Conservation (phyloP, 1,139 yeast genomes). For the Blastobotrys persicus region DNA sequence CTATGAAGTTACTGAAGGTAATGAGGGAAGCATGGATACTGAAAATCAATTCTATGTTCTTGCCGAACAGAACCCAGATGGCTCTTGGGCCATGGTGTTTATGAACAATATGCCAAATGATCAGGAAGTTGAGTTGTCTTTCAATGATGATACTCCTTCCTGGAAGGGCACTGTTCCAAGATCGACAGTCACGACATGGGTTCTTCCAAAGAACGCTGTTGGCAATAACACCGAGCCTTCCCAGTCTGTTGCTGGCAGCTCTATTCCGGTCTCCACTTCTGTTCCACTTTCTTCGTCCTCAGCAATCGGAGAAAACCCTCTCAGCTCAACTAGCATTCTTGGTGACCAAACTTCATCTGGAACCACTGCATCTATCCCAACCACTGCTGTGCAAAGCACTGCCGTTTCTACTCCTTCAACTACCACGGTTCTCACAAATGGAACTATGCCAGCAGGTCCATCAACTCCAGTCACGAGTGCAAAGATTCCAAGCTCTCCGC, state of each 20-base stretch:
- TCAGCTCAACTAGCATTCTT: too few relatives aligned
- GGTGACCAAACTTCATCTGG: background rate
- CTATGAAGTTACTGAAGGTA: slow-evolving; percentile 14
- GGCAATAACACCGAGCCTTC: background rate
- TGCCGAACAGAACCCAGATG: slow-evolving; percentile 16
- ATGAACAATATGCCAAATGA: slow-evolving; percentile 16
- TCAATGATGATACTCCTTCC: slow-evolving; percentile 9
- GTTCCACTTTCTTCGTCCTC: background rate
- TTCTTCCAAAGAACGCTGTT: slow-evolving; percentile 9
- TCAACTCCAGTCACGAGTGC: background rate
- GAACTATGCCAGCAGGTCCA: background rate
- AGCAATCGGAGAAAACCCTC: background rate
- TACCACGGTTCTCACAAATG: background rate
- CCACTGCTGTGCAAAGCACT: background rate
- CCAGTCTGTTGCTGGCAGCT: background rate
- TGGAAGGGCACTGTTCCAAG: slow-evolving; percentile 14
- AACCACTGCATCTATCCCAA: background rate
- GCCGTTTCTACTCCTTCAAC: background rate
- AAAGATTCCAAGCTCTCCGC: background rate
- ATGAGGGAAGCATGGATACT: slow-evolving; percentile 6
- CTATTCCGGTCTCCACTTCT: background rate
- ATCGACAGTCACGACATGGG: slow-evolving; percentile 15
- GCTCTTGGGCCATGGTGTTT: slow-evolving; percentile 15
- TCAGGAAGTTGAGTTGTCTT: slow-evolving; percentile 11
- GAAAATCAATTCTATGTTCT: slow-evolving; percentile 13